Conservation (phyloP, 306 rosid genomes). For the Urtica urens region DNA sequence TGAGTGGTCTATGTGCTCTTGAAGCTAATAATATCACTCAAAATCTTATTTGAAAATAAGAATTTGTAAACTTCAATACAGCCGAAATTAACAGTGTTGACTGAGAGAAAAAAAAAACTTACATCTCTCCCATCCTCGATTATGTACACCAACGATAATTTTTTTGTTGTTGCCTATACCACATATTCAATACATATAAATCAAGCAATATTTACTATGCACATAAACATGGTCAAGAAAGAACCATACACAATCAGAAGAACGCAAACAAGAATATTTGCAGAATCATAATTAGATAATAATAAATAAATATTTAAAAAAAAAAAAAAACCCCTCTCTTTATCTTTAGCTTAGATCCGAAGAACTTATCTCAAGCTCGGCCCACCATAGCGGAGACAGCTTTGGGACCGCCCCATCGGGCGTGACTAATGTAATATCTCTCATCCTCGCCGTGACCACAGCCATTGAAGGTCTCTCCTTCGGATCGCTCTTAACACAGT, state of each 20-base stretch:
- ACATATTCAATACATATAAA: conserved; percentile 6
- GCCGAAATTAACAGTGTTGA: neutral
- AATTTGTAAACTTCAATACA: neutral
- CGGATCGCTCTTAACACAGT: conserved; percentile 40
- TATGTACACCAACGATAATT: conserved; percentile 24
- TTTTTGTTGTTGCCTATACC: neutral
- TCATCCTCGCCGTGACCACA: conserved; percentile 45
- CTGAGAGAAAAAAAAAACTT: conserved; percentile 2
- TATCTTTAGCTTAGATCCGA: conserved; percentile 36
- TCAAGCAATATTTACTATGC: conserved; percentile 8
- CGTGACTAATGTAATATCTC: conserved; percentile 54
- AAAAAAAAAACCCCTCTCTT: conserved; percentile 15
- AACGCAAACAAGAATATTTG: conserved; percentile 9
- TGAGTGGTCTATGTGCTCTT: neutral
- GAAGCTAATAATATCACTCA: too few relatives aligned
- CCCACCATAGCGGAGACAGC: conserved; percentile 93
- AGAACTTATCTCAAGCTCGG: conserved; percentile 77
- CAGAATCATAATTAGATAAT: neutral
- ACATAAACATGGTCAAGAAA: conserved; percentile 4
- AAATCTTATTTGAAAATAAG: neutral
- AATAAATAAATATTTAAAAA: conserved; percentile 3
- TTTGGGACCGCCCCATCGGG: conserved; percentile 73
- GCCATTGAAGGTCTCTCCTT: conserved; percentile 48
- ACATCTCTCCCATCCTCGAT: conserved; percentile 1
- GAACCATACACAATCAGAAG: conserved; percentile 16